These are phyloP conservation scores for Streptanthus diversifolius DNA, from an alignment of 345 rosid genomes.

Conservation along the genomic window DNA sequence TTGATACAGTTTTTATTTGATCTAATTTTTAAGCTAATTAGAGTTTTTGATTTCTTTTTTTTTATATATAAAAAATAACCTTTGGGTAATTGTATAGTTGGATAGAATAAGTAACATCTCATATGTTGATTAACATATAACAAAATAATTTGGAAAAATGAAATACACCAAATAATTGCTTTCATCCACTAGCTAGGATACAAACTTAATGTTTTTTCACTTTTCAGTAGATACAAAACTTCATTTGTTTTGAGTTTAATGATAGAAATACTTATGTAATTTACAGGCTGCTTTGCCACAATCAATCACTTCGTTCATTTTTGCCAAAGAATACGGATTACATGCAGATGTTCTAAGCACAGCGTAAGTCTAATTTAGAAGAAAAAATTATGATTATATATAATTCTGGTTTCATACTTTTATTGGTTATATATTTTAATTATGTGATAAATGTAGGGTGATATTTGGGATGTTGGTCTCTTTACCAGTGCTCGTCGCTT, in stretches of 20 bases:
- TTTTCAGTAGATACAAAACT: not conserved
- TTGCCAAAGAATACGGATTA: conserved; percentile 68
- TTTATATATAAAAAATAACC: not conserved
- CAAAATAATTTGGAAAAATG: not conserved
- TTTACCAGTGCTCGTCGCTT: conserved; percentile 59
- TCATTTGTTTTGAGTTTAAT: not conserved
- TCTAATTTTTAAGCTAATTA: not conserved
- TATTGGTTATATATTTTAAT: not conserved
- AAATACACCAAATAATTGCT: not conserved
- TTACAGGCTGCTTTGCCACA: conserved; percentile 78
- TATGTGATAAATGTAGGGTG: conserved; percentile 47
- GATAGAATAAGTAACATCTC: not conserved
- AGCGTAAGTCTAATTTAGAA: conserved; percentile 49
- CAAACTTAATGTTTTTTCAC: not conserved
- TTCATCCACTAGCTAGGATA: not conserved
- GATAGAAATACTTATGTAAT: not conserved
- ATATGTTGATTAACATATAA: not conserved
- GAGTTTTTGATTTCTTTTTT: not conserved
- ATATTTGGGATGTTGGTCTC: conserved; percentile 69
- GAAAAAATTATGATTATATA: not conserved
- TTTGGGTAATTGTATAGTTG: not conserved
- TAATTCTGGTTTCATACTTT: not conserved
- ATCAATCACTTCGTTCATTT: conserved; percentile 68
- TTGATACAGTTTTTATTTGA: not conserved
- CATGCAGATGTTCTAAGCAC: conserved; percentile 82